A percentile compares a stretch with the other conserved stretches of the same genome.
Evolutionary conservation across 352 stramenopile species (phyloP).

Genomic region (Globisporangium ultimum): DNA sequence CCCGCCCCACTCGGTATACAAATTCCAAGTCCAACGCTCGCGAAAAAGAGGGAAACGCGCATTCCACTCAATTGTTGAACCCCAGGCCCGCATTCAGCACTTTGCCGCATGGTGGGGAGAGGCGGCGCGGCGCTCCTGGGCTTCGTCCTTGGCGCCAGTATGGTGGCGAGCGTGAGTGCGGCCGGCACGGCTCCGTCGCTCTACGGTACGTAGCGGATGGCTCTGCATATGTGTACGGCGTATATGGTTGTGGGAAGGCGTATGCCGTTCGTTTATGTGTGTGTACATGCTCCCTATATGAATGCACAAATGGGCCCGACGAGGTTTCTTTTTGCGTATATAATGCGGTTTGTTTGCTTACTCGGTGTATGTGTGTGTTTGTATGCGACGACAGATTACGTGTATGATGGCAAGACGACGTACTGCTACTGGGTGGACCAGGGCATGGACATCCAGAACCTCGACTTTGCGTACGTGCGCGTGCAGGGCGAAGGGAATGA

Average conservation of each 20-base stretch:
- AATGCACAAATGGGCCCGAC: too few relatives aligned
- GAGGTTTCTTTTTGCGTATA: too few relatives aligned
- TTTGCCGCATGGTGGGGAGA: too few relatives aligned
- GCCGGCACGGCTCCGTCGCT: constrained; percentile 39
- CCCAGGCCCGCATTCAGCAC: too few relatives aligned
- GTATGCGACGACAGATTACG: constrained; percentile 41
- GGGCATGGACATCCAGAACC: constrained; percentile 61
- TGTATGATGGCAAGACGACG: constrained; percentile 71
- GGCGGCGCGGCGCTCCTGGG: too few relatives aligned
- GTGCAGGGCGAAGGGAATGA: constrained; percentile 33
- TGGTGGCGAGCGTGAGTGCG: constrained; percentile 14
- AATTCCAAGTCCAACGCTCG: too few relatives aligned
- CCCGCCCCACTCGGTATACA: too few relatives aligned
- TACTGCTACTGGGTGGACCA: constrained; percentile 83
- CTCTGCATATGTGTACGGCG: too few relatives aligned
- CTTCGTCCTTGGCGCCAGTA: not conserved
- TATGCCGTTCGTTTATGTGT: not conserved
- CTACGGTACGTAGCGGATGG: constrained; percentile 33
- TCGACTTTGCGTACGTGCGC: constrained; percentile 71
- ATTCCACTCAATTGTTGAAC: too few relatives aligned
- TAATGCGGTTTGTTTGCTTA: too few relatives aligned
- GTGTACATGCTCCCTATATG: constrained; percentile 1
- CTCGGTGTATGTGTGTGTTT: too few relatives aligned
- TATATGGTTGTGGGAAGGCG: not conserved
- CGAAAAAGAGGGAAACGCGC: too few relatives aligned